Base-by-base conservation (phyloP, 176 grass and related monocot genomes). In the Dactylis glomerata region DNA sequence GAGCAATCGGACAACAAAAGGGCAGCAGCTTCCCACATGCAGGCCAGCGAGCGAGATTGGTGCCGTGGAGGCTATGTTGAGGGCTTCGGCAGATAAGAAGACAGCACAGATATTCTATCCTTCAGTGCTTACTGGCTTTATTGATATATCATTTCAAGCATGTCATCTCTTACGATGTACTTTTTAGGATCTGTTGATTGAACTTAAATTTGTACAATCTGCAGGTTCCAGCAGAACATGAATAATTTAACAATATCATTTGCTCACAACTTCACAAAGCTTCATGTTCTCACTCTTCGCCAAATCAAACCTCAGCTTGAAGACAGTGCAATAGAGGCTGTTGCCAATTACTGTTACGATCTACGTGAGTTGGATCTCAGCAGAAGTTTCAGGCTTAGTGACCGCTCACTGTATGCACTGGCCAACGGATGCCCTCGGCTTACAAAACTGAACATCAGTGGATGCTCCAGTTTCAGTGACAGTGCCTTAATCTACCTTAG, bases 281-380 rank as follows among this genome's bases (percentile, higher is more conserved):
- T 98, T 55, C 86, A 93, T 70, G 91, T 93, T 63, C 85, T 95
- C 36, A 68, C 82, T 66, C 88, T 95, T 75, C 89, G 95, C 9
- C 95, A 97, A 70, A 88, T 86, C 41, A 90, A 77, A 75, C 45
- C 95, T 81, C 95, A 97, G 74, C 92, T 97, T 58, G 95, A 94
- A 87, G 91, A 97, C 65, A 90, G 24, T 82, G 94, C 87, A 59
- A 91, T 97, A 72, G 91, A 97, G 79, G 82, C 80, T 67, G 91
- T 97, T 76, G 79, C 91, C 54, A 86, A 84, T 40, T 88, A 86
- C 59, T 97, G 89, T 86, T 87, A 90, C 74, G 94, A 97, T 54
- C 84, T 97, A 33, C 83, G 73, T 40, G 94, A 93, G 86, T 76
- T 93, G 51, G 94, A 97, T 75, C 94, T 97, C 65, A 93, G 91